These are phyloP conservation scores for Pseudozyma sp. DNA, from an alignment of 1,284 basidiomycete species.

Conservation along the genomic window DNA sequence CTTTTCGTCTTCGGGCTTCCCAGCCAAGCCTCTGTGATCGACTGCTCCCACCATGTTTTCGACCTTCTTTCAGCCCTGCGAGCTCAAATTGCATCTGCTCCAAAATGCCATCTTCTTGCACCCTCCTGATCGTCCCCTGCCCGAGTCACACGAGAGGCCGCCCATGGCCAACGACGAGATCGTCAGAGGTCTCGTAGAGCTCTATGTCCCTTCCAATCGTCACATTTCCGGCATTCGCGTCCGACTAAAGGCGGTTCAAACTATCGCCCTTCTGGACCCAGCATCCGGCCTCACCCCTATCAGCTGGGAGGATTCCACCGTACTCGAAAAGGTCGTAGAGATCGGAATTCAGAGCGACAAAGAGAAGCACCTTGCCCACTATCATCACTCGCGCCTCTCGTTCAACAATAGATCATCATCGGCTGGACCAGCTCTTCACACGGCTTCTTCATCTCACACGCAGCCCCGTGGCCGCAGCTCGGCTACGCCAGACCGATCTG, in stretches of 20 bases:
- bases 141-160: conserved; percentile 54
- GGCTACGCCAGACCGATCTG: conserved; percentile 37
- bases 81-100: conserved; percentile 65
- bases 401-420: conserved; percentile 43
- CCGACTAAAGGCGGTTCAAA: conserved; percentile 62
- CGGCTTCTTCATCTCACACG: conserved; percentile 20
- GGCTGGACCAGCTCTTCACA: conserved; percentile 17
- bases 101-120: conserved; percentile 65
- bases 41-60: conserved; percentile 47
- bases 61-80: conserved; percentile 63
- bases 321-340: conserved; percentile 65
- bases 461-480: conserved; percentile 35
- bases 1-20: too few relatives aligned
- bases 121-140: conserved; percentile 58
- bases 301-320: conserved; percentile 64
- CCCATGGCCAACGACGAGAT: conserved; percentile 66
- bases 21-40: too few relatives aligned
- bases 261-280: conserved; percentile 63
- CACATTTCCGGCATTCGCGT: conserved; percentile 66
- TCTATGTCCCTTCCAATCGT: conserved; percentile 62
- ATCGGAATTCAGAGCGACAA: conserved; percentile 59
- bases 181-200: conserved; percentile 65
- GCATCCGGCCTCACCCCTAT: conserved; percentile 53
- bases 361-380: conserved; percentile 31
- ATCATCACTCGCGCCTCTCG: conserved; percentile 21